Percentiles rank a stretch among this genome's conserved stretches.
phyloP scores from a whole-genome alignment of 306 rosid genomes.

The Astragalus glycyphyllos region DNA sequence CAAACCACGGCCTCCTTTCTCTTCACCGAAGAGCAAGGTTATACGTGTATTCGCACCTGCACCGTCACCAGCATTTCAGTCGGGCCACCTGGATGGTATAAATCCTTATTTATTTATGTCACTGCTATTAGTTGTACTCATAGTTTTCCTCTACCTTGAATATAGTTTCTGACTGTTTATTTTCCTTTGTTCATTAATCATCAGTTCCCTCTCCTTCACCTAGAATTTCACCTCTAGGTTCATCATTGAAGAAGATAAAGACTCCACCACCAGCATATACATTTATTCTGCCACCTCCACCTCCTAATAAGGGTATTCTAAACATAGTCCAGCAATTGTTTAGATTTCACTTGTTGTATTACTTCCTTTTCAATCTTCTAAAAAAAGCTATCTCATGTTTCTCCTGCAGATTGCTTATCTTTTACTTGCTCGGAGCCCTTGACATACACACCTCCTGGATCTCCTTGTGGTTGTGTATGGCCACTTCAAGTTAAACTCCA shows the following conservation, averaged over 20 bases:
- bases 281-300: slow-evolving; percentile 85
- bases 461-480: slow-evolving; percentile 85
- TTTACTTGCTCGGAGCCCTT: slow-evolving; percentile 84
- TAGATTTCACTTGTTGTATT: not conserved
- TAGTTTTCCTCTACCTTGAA: slow-evolving; percentile 10
- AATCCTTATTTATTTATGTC: slow-evolving; percentile 34
- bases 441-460: slow-evolving; percentile 81
- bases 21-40: slow-evolving; percentile 51
- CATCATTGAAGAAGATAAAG: slow-evolving; percentile 57
- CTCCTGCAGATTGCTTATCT: slow-evolving; percentile 70
- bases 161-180: slow-evolving; percentile 32
- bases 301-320: slow-evolving; percentile 76
- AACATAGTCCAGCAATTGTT: slow-evolving; percentile 29
- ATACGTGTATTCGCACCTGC: slow-evolving; percentile 59
- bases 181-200: slow-evolving; percentile 52
- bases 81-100: slow-evolving; percentile 59
- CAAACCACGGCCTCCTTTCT: slow-evolving; percentile 57
- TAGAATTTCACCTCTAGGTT: slow-evolving; percentile 65
- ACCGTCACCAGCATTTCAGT: slow-evolving; percentile 57
- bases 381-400: slow-evolving; percentile 26
- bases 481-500: slow-evolving; percentile 86
- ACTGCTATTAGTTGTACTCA: slow-evolving; percentile 26
- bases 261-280: slow-evolving; percentile 69
- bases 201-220: slow-evolving; percentile 71
- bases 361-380: slow-evolving; percentile 32